Base-by-base conservation (phyloP, 768 basidiomycete species). In the Naganishia onofrii region DNA sequence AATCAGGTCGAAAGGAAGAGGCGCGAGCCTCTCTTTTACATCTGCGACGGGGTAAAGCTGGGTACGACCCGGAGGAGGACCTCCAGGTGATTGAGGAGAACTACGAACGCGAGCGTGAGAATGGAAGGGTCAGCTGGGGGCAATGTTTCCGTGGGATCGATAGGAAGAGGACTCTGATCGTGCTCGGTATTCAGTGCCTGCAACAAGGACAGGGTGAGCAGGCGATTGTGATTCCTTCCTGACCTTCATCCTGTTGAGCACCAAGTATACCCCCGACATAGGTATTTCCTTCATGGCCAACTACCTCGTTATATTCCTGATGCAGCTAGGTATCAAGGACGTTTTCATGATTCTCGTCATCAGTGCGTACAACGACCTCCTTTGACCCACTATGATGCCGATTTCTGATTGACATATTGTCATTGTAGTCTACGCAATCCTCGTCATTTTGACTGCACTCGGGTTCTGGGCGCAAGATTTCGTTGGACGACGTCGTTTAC, bases 301-400 rank as follows among this genome's bases (percentile, higher is more conserved):
- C 65, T 72, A 72, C 57, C 69, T 72, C 48, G 71, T 72, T 26
- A 42, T 70, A 54, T 72, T 72, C 69, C 63, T 72, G 38, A 66
- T 66, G 10, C 51, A 68, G 0, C 68, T 72, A 32, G 71, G 71
- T 34, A 57, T 72, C 70, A 17, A 17, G 19, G 48, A 72, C 58
- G 36, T 69, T 44, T 70, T 70, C 57, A 15, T 51, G 36, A 26
- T 72, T 21, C 52, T 72, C n/a, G 55, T 72, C 51, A 54, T 48
- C 26, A 28, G 56, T 46, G 34, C 51, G 26, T 65, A n/a, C 23
- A 38, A 44, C 23, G 26, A 34, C 63, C n/a, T 65, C 36, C 36
- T 36, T 36, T 31, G 29, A 52, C 54, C 69, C 32, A 60, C n/a
- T n/a, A 53, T 23, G 29, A 29, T 64, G 34, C 44, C 60, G 44